These are phyloP conservation scores for Penicillium macrosclerotiorum DNA, from an alignment of 495 filamentous ascomycete species.

Conservation along the genomic window DNA sequence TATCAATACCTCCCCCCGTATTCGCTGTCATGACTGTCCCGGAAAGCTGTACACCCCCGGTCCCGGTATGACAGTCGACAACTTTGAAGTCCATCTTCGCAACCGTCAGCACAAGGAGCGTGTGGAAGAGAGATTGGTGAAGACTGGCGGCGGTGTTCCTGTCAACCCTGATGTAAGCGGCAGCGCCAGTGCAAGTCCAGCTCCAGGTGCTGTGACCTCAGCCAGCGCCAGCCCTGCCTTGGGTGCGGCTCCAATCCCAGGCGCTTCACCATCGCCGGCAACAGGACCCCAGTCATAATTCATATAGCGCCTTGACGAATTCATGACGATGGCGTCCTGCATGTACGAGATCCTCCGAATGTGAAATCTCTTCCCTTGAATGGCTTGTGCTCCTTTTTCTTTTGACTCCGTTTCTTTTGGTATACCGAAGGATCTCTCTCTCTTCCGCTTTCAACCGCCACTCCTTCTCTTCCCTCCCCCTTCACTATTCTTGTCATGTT, in stretches of 20 bases:
- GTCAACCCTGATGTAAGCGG: not conserved
- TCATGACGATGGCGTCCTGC: slow-evolving; percentile 21
- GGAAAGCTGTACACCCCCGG: slow-evolving; percentile 90
- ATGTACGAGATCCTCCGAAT: slow-evolving; percentile 7
- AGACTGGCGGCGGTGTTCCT: slow-evolving; percentile 12
- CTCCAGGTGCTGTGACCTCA: slow-evolving; percentile 13
- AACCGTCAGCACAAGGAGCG: slow-evolving; percentile 74
- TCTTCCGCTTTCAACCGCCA: too few relatives aligned
- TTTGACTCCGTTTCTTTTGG: not conserved
- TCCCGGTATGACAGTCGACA: slow-evolving; percentile 77
- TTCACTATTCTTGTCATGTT: slow-evolving; percentile 14
- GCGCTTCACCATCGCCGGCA: slow-evolving; percentile 15
- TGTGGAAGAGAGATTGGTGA: slow-evolving; percentile 57
- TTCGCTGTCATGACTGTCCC: slow-evolving; percentile 86
- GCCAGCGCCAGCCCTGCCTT: slow-evolving; percentile 21
- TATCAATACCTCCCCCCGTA: slow-evolving; percentile 79
- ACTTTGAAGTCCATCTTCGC: slow-evolving; percentile 87
- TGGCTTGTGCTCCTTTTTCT: slow-evolving; percentile 12
- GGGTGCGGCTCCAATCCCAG: slow-evolving; percentile 4
- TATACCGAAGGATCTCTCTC: too few relatives aligned
- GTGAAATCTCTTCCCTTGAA: slow-evolving; percentile 8
- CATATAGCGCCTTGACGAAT: slow-evolving; percentile 18
- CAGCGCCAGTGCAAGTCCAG: slow-evolving; percentile 23
- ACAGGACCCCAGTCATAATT: slow-evolving; percentile 17
- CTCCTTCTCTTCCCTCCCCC: slow-evolving; percentile 7